phyloP scores from a whole-genome alignment of 192 early-diverging fungal species.

The Mortierella claussenii region DNA sequence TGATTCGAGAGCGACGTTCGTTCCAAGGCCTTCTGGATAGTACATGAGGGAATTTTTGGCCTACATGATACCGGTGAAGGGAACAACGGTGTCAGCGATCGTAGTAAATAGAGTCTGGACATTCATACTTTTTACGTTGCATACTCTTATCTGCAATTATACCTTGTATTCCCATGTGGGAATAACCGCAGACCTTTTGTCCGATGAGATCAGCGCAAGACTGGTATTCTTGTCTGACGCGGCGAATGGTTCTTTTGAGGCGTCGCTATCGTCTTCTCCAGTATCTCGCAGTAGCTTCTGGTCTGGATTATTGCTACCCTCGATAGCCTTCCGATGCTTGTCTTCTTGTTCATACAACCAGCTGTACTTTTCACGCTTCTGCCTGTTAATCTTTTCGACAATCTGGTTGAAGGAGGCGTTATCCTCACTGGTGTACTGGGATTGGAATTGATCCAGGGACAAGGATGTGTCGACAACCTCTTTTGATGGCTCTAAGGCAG shows the following conservation, averaged over 20 bases:
- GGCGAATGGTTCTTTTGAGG: neutral
- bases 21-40: constrained; percentile 62
- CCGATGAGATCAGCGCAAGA: constrained; percentile 25
- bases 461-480: constrained; percentile 59
- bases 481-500: constrained; percentile 3
- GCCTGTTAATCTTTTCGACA: constrained; percentile 68
- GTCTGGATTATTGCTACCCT: constrained; percentile 25
- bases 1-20: constrained; percentile 45
- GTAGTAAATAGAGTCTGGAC: neutral
- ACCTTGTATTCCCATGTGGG: constrained; percentile 72
- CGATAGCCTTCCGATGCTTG: constrained; percentile 40
- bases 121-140: too few species aligned
- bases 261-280: constrained; percentile 18
- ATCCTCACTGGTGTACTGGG: constrained; percentile 82
- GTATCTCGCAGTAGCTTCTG: constrained; percentile 25
- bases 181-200: constrained; percentile 38
- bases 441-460: constrained; percentile 78
- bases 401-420: constrained; percentile 80
- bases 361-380: constrained; percentile 65
- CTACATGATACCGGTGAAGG: constrained; percentile 11
- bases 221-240: neutral
- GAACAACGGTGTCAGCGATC: neutral
- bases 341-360: constrained; percentile 77
- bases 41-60: constrained; percentile 84
- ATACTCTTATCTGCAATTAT: constrained; percentile 3